Conservation (phyloP, 371 early-diverging fungal genomes). For the Mucor circinelloides region DNA sequence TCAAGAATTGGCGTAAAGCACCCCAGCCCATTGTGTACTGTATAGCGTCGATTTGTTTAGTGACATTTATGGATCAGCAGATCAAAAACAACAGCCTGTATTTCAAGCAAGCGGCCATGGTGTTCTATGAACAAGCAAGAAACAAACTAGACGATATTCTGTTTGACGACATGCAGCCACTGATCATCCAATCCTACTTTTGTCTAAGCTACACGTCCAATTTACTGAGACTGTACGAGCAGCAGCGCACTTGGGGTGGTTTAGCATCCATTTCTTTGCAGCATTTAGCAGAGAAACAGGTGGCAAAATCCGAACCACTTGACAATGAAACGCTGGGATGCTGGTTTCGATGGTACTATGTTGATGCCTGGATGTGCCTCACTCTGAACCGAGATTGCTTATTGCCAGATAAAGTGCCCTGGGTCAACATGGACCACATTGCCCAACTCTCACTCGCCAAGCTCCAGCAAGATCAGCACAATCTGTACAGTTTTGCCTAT, state of each 20-base stretch:
- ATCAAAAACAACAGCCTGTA: slow-evolving; percentile 2
- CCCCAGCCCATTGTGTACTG: slow-evolving; percentile 29
- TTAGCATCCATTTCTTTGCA: slow-evolving; percentile 32
- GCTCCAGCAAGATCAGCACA: not conserved
- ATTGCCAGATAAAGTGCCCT: slow-evolving; percentile 31
- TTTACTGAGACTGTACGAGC: slow-evolving; percentile 31
- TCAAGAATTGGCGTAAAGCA: slow-evolving; percentile 21
- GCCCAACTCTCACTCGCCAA: not conserved
- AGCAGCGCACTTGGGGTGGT: slow-evolving; percentile 34
- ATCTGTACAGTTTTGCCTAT: slow-evolving; percentile 27
- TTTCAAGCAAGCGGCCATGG: slow-evolving; percentile 26
- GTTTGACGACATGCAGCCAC: slow-evolving; percentile 28
- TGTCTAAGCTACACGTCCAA: slow-evolving; percentile 36
- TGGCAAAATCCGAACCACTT: not conserved
- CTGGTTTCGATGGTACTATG: slow-evolving; percentile 51
- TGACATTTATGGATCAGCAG: slow-evolving; percentile 25
- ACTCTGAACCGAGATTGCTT: slow-evolving; percentile 41
- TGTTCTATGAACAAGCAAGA: slow-evolving; percentile 32
- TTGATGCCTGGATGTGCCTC: slow-evolving; percentile 52
- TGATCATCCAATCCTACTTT: slow-evolving; percentile 30
- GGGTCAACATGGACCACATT: slow-evolving; percentile 6
- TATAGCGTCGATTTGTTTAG: slow-evolving; percentile 32
- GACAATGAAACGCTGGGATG: slow-evolving; percentile 10
- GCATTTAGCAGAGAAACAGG: slow-evolving; percentile 12
- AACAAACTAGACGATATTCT: slow-evolving; percentile 30